Base-by-base conservation (phyloP, 1,284 basidiomycete species). In the Hypsizygus ulmarius region DNA sequence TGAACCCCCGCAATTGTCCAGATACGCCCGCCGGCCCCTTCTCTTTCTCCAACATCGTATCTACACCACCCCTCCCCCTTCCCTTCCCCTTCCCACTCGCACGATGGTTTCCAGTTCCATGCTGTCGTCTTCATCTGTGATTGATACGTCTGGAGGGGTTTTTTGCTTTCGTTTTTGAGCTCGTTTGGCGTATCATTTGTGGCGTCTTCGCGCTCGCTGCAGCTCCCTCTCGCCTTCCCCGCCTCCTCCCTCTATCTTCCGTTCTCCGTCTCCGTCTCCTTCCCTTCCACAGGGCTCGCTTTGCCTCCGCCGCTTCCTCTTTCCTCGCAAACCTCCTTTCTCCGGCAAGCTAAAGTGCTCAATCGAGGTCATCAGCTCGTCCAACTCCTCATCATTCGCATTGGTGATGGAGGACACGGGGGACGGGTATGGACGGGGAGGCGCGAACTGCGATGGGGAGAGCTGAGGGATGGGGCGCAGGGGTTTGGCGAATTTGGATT, bases 291-390 rank as follows among this genome's bases (percentile, higher is more conserved):
- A 32, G 11, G 5, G 32, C 12, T 4, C 14, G n/a, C 14, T 34
- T 21, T 35, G 3, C 25, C 10, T 18, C 39, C 39, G 43, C 11
- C 37, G 51, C 32, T 39, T 40, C 50, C 37, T 48, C 11, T 4
- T 7, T 7, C 21, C 21, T 25, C 21, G n/a, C n/a, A 25, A 25
- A 3, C 36, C 10, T 2, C 41, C 49, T 39, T 69, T 68, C 43
- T 63, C 64, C 7, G 73, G 71, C 1, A 71, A 73, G 35, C 70
- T 71, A 44, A 73, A 75, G 39, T 73, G 61, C 50, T 75, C 71
- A 38, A 74, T 75, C 5, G 65, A 65, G 48, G 63, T 70, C 51
- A 57, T 55, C n/a, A 56, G 53, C 34, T 55, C 58, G 0, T 57
- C 56, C 5, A 6, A 53, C 53, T 7, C 59, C 46, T 54, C 52